Conservation (phyloP, 352 stramenopile genomes). For the Saprolegnia parasitica region DNA sequence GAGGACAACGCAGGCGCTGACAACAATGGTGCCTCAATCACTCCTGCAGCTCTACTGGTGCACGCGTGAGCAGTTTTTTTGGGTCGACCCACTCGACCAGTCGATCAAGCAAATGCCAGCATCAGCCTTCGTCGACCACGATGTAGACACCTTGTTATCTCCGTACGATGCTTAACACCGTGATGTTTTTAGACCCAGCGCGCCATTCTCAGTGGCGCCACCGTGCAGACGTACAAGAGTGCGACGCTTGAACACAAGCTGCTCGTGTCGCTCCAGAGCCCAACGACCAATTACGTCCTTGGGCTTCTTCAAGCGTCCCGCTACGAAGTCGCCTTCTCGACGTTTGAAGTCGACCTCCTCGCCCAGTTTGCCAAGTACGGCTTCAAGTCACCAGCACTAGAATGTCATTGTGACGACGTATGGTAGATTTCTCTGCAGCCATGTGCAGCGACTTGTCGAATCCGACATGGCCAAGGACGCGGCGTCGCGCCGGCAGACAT, state of each 20-base stretch:
- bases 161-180: not conserved
- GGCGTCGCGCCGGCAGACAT: not conserved
- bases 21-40: not conserved
- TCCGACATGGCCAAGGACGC: not conserved
- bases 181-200: not conserved
- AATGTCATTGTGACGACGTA: not conserved
- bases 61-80: constrained; percentile 3
- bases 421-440: not conserved
- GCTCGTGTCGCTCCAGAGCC: not conserved
- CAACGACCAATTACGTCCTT: not conserved
- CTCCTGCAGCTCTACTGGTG: constrained; percentile 1
- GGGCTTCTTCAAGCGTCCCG: not conserved
- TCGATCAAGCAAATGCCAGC: not conserved
- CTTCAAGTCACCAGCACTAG: not conserved
- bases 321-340: not conserved
- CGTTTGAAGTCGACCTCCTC: not conserved
- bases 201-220: not conserved
- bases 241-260: constrained; percentile 2
- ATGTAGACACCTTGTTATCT: not conserved
- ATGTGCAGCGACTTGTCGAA: not conserved
- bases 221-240: not conserved
- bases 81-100: not conserved
- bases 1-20: not conserved
- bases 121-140: not conserved
- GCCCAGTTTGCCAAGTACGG: not conserved